Conservation (phyloP, 2,329 filamentous ascomycete species). For the Mariannaea sp. region DNA sequence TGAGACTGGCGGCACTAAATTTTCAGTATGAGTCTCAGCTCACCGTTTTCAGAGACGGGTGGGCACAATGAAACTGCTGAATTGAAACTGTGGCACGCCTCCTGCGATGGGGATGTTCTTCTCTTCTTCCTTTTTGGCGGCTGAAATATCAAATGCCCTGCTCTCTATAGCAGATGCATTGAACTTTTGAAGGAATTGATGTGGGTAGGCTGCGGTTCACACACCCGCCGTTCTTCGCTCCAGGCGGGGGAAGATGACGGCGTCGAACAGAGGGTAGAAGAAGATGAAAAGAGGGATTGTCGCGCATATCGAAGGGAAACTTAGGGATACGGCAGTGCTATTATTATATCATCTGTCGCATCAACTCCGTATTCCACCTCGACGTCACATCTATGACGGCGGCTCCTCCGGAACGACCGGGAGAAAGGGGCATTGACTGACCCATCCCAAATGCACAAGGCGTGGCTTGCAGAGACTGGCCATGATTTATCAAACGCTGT, state of each 20-base stretch:
- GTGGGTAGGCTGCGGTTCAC: background rate
- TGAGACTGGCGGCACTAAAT: too few relatives aligned
- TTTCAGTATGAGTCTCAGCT: too few relatives aligned
- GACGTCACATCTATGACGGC: constrained; percentile 20
- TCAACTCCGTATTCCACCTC: too few relatives aligned
- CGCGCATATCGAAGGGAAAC: background rate
- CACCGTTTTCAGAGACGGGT: too few relatives aligned
- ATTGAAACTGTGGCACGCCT: background rate
- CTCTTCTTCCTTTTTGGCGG: too few relatives aligned
- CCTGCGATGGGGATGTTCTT: background rate
- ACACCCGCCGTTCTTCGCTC: background rate
- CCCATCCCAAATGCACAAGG: constrained; percentile 14
- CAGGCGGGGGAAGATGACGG: background rate
- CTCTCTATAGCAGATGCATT: background rate
- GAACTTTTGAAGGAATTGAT: background rate
- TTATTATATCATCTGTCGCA: too few relatives aligned
- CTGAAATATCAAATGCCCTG: background rate
- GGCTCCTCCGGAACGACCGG: constrained; percentile 31
- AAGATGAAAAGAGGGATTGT: background rate
- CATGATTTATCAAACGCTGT: constrained; percentile 12
- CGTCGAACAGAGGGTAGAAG: background rate
- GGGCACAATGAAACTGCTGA: background rate
- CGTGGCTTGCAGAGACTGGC: constrained; percentile 29
- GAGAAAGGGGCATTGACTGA: constrained; percentile 25
- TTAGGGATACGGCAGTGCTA: constrained; percentile 14